Evolutionary conservation across 352 stramenopile species (phyloP), one percentile per base, ranked within the genome.

Genomic region (Blastocystis sp.): DNA sequence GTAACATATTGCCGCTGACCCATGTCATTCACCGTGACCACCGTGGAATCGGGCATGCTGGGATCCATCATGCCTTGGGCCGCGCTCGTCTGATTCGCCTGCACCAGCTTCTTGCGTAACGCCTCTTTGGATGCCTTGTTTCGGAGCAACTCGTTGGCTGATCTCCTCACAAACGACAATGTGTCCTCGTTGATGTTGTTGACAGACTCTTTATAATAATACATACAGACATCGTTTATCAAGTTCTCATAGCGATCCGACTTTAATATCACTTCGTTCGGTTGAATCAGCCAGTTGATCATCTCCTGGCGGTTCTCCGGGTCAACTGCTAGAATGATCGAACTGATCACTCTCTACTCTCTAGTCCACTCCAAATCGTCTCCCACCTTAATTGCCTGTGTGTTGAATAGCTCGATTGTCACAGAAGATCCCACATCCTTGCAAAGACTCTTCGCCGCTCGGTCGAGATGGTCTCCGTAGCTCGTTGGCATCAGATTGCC

Each of bases 121-220:
- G 73, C 73, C 16, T 84, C 73, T 27, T 84, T 84, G 2, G 73
- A 84, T 8, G 73, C 73, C 40, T 84, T 84, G n/a, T 84, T 84
- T 34, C 73, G 73, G 14, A 84, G 49, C 9, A 84, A 44, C 11
- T 84, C 73, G 48, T 84, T 84, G 11, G 73, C 73, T 32, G 73
- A 84, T 27, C 73, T 9, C 16, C 73, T 14, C 1, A 84, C 59
- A 64, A 84, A 84, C 16, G 54, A 44, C 24, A 84, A 34, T 8
- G 73, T 84, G 56, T 84, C 73, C 32, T 84, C 73, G n/a, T 84
- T 84, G 24, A 84, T 84, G 48, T 72, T 73, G 36, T 75, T 84
- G 21, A 64, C 32, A 9, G 49, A 42, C 40, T 76, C 38, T 32
- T 84, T 84, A n/a, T 84, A 84, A 53, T 59, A 84, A 24, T 59